Evolutionary conservation across 2,329 filamentous ascomycete genomes (phyloP).

Genomic region (Coccinonectria pachysandricola): DNA sequence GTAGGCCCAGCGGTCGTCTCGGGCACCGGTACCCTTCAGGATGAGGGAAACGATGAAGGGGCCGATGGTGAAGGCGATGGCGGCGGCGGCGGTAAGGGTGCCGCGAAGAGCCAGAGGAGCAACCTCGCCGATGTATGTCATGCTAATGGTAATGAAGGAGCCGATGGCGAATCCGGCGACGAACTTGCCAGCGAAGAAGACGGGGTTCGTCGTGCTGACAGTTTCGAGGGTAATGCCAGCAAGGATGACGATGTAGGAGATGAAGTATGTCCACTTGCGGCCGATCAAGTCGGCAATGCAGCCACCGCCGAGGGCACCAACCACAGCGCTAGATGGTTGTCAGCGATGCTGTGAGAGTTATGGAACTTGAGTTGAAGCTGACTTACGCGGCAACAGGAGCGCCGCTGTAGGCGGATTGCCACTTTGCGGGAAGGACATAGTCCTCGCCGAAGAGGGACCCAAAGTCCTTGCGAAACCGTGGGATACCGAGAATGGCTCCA

Average conservation of each 20-base stretch:
- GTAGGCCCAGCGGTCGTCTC: conserved; percentile 8
- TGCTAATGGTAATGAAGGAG: conserved; percentile 7
- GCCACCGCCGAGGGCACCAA: conserved; percentile 8
- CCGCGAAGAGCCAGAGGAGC: conserved; percentile 10
- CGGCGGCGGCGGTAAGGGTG: conserved; percentile 7
- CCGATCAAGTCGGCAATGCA: conserved; percentile 9
- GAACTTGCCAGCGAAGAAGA: conserved; percentile 13
- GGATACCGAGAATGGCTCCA: conserved; percentile 8
- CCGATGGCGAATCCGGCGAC: conserved; percentile 9
- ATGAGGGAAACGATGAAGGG: conserved; percentile 9
- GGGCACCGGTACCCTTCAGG: conserved; percentile 6
- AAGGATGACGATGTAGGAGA: conserved; percentile 8
- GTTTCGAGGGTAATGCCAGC: conserved; percentile 10
- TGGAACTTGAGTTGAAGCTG: neutral
- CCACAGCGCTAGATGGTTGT: conserved; percentile 5
- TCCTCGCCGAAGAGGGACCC: conserved; percentile 5
- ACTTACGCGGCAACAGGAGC: conserved; percentile 11
- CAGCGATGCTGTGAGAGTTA: neutral
- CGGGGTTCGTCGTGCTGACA: conserved; percentile 8
- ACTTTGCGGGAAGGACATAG: conserved; percentile 9
- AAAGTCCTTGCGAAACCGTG: conserved; percentile 12
- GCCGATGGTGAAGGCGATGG: conserved; percentile 9
- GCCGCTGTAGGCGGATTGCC: conserved; percentile 13
- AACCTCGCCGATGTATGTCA: conserved; percentile 12
- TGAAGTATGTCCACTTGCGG: conserved; percentile 9